Base-by-base conservation (phyloP, 2,329 filamentous ascomycete species). In the Grosmannia serpens region DNA sequence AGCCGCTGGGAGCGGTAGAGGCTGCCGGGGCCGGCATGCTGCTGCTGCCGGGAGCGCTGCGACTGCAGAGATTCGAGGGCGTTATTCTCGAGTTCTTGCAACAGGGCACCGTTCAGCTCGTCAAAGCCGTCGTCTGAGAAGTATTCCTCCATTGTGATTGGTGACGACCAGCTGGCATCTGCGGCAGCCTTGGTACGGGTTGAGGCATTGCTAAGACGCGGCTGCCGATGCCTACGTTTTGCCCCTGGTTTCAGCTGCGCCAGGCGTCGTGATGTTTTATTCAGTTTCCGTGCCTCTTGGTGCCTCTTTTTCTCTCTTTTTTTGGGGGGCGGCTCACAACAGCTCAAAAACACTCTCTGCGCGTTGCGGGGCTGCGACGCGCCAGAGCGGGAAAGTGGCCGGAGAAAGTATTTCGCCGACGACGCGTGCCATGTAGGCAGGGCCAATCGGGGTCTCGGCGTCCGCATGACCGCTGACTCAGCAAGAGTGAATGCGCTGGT, bases 71-170 rank as follows among this genome's bases (percentile, higher is more conserved):
- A 67, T 49, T 69, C 68, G n/a, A 71, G 62, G 2, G 71, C 67
- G 29, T 70, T 78, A 65, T 80, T 78, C 67, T 87, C 84, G 62
- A 87, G 79, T 67, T 85, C 82, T 64, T 82, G 75, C 4, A 87
- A 72, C 53, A 75, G 74, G 62, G 78, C 77, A 62, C 78, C 75
- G 62, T 83, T 80, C 49, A 87, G 71, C 47, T 79, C 75, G 68
- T 87, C 82, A 64, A 87, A 75, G 61, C 77, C 82, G 67, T 85
- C 83, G 67, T 86, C 84, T 60, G 77, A 81, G 67, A 83, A 86
- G 61, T n/a, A n/a, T n/a, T 82, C 79, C 71, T 84, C 81, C 72
- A 79, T 78, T 55, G 57, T 61, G 54, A 26, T n/a, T 33, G 44
- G 29, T 57, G 31, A 52, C 53, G 47, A 35, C 41, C 20, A 24